Evolutionary conservation across 495 filamentous ascomycete genomes (phyloP), one percentile per base, ranked within the genome.

Genomic region (Thermothielavioides terrestris): DNA sequence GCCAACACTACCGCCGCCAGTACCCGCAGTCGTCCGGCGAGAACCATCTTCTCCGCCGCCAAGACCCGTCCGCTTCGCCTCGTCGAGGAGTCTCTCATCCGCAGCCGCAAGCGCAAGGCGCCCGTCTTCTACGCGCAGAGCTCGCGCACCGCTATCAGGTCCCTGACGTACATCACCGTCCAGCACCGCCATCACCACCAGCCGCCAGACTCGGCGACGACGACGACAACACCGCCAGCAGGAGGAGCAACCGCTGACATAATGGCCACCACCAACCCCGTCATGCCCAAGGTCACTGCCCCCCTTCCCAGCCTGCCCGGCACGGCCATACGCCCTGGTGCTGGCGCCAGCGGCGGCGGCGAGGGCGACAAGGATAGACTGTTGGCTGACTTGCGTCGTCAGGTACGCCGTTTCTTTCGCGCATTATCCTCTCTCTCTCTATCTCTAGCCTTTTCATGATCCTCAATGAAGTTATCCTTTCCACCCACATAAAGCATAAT

Each of bases 91-190:
- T 37, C 38, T 6, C 50, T 44, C 20, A 31, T 32, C 10, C 46
- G 40, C 45, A 47, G 46, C 44, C 42, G 37, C 14, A 55, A 46
- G 36, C 54, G 52, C 6, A 37, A 37, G 21, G 54, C 57, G 21
- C 58, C 60, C 22, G 57, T 63, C 60, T 63, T 63, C 31, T 51
- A 43, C 53, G 60, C 60, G 27, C 36, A 57, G 34, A 49, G 46
- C 38, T 35, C 35, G 4, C 57, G 49, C 41, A 48, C 26, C 52
- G 10, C 67, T 60, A 34, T 65, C 55, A 53, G 60, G 34, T 53
- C 52, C 17, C 61, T 69, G 9, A 73, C 57, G 32, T 64, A 52
- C 36, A 67, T 62, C 36, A 78, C 59, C 15, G 73, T 79, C 70
- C 70, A 77, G 44, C 58, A 53, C 18, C 27, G 27, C 20, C n/a